Percentiles rank a stretch among this genome's conserved stretches.
Evolutionary conservation across 768 basidiomycete species (phyloP).

Genomic region (Gymnopilus junonius): DNA sequence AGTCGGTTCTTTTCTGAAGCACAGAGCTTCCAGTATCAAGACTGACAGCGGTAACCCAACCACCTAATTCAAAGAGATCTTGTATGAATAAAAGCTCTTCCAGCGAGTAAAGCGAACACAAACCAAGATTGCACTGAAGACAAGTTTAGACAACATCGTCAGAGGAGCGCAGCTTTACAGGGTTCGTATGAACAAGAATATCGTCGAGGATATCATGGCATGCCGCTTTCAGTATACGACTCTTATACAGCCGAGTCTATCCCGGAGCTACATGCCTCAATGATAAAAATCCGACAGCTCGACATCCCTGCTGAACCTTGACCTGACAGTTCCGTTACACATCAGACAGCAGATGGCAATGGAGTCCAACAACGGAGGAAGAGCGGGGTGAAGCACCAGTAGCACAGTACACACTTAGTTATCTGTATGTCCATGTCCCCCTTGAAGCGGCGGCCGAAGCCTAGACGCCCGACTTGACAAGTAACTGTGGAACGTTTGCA

Average conservation of each 20-base stretch:
- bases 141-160: neutral
- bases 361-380: neutral
- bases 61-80: neutral
- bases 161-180: neutral
- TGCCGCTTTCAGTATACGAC: neutral
- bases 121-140: neutral
- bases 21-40: neutral
- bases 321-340: neutral
- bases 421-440: too few relatives aligned
- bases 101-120: neutral
- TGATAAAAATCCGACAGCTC: neutral
- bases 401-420: neutral
- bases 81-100: neutral
- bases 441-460: too few relatives aligned
- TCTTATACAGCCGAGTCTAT: neutral
- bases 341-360: neutral
- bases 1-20: slow-evolving; percentile 2
- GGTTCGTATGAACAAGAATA: neutral
- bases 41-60: neutral
- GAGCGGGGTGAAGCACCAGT: neutral
- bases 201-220: neutral
- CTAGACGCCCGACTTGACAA: slow-evolving; percentile 1
- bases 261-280: neutral
- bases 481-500: neutral
- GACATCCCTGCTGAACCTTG: neutral